phyloP scores from a whole-genome alignment of 2,329 filamentous ascomycete genomes.

The Ramularia endophylla region DNA sequence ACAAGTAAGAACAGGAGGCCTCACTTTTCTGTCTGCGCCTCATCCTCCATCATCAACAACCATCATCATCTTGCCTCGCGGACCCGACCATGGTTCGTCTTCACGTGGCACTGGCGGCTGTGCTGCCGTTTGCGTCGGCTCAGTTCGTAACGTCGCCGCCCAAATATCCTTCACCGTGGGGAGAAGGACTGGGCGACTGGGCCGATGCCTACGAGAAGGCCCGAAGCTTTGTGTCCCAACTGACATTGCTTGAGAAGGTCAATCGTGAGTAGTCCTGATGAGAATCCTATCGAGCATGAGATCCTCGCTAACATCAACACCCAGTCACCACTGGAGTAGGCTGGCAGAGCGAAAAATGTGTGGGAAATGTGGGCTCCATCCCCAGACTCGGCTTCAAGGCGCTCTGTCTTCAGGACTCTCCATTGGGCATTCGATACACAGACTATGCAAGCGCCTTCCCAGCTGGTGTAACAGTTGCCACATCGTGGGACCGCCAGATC shows the following conservation, averaged over 20 bases:
- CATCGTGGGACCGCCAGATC: constrained; percentile 72
- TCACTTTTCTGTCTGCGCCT: no score
- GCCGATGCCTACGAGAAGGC: constrained; percentile 69
- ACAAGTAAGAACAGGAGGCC: no score
- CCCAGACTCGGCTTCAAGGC: constrained; percentile 64
- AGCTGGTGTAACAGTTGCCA: constrained; percentile 70
- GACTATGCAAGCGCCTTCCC: constrained; percentile 81
- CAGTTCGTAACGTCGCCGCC: constrained; percentile 49
- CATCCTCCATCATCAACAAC: no score
- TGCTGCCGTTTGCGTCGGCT: constrained; percentile 25
- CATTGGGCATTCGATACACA: constrained; percentile 68
- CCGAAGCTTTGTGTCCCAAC: constrained; percentile 69
- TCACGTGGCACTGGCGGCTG: constrained; percentile 23
- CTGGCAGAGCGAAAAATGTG: constrained; percentile 66
- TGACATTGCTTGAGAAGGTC: constrained; percentile 85
- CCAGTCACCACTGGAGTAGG: constrained; percentile 77
- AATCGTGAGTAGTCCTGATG: constrained; percentile 53
- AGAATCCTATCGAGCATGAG: no score
- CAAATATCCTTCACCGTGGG: constrained; percentile 83
- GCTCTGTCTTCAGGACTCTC: constrained; percentile 83
- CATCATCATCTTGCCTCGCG: no score
- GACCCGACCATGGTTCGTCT: constrained; percentile 25
- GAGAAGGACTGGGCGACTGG: constrained; percentile 69
- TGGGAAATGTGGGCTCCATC: constrained; percentile 67
- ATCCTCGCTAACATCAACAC: neutral